phyloP scores from a whole-genome alignment of 2,329 filamentous ascomycete genomes.

The Penicillium sp. region DNA sequence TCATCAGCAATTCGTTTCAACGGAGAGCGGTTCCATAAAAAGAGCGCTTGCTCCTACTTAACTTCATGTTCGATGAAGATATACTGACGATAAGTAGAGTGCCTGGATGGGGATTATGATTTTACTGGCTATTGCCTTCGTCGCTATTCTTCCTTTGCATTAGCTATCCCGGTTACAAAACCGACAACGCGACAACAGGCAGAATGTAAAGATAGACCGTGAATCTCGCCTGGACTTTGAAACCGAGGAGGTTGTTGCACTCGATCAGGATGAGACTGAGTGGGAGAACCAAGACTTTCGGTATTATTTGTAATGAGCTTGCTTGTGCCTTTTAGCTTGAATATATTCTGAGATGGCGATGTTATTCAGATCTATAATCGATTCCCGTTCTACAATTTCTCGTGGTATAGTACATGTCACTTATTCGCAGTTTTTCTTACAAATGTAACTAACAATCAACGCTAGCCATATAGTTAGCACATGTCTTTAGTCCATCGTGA shows the following conservation, averaged over 20 bases:
- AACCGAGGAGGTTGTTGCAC: not conserved
- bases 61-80: not conserved
- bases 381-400: not conserved
- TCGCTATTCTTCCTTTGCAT: not conserved
- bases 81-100: not conserved
- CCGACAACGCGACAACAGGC: not conserved
- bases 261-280: not conserved
- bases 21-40: too few relatives aligned
- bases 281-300: not conserved
- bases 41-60: not conserved
- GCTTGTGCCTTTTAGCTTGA: not conserved
- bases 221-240: not conserved
- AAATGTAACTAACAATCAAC: too few relatives aligned
- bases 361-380: not conserved
- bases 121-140: not conserved
- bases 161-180: not conserved
- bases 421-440: too few relatives aligned
- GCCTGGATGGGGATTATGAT: not conserved
- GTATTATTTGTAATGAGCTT: not conserved
- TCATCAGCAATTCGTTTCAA: too few relatives aligned
- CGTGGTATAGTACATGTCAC: too few relatives aligned
- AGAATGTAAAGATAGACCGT: not conserved
- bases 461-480: too few relatives aligned
- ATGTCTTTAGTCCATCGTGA: too few relatives aligned
- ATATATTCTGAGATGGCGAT: not conserved